Percentiles rank a stretch among this genome's conserved stretches.
Evolutionary conservation across 1,139 yeast genomes (phyloP).

Genomic region (Yarrowia galli): DNA sequence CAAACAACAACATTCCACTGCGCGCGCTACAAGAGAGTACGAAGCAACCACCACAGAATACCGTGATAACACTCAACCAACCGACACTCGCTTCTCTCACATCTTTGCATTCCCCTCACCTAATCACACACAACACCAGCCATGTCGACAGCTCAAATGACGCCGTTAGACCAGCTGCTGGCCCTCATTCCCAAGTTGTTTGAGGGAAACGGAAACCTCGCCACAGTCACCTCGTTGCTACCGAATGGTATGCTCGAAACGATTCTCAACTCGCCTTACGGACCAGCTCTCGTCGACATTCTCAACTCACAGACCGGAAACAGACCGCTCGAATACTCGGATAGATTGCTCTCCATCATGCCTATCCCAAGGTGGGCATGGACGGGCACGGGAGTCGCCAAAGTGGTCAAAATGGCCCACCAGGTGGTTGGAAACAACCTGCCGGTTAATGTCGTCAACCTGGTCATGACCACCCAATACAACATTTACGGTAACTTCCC

Average conservation of each 20-base stretch:
- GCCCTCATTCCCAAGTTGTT: slow-evolving; percentile 19
- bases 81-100: neutral
- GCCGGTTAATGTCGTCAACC: slow-evolving; percentile 12
- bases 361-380: slow-evolving; percentile 28
- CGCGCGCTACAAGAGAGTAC: no score
- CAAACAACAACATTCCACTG: neutral
- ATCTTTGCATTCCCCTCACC: neutral
- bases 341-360: slow-evolving; percentile 23
- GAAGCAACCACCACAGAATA: no score
- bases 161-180: slow-evolving; percentile 20
- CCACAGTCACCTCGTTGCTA: slow-evolving; percentile 21
- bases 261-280: slow-evolving; percentile 32
- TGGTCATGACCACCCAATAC: slow-evolving; percentile 37
- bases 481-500: slow-evolving; percentile 71
- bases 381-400: slow-evolving; percentile 31
- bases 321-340: slow-evolving; percentile 34
- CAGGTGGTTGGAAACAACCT: slow-evolving; percentile 22
- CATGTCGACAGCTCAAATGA: slow-evolving; percentile 21
- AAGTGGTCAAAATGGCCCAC: slow-evolving; percentile 33
- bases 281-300: slow-evolving; percentile 13
- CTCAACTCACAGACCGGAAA: slow-evolving; percentile 34
- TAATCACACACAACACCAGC: neutral
- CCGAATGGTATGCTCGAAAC: slow-evolving; percentile 4
- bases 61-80: neutral
- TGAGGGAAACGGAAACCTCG: slow-evolving; percentile 36